These are phyloP conservation scores for Lotus japonicus DNA, from an alignment of 306 rosid species.

Conservation along the genomic window DNA sequence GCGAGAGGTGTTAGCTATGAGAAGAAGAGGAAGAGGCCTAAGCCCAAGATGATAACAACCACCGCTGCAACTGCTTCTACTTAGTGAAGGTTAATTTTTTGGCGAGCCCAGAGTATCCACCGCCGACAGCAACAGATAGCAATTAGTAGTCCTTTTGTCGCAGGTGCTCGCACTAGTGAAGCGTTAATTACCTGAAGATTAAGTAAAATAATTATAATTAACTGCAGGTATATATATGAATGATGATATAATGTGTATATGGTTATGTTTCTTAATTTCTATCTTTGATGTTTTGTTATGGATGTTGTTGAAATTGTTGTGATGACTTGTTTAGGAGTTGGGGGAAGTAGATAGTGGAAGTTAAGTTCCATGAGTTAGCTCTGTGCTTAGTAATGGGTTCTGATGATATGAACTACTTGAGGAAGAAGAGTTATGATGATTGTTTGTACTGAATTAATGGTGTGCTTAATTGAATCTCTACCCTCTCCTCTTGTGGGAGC, in stretches of 20 bases:
- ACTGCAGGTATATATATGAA: too few relatives aligned
- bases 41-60: constrained; percentile 25
- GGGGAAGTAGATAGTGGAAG: neutral
- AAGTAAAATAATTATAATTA: neutral
- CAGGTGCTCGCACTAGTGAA: too few relatives aligned
- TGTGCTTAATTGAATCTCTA: neutral
- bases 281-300: too few relatives aligned
- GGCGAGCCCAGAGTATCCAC: too few relatives aligned
- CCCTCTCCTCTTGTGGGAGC: constrained; percentile 1
- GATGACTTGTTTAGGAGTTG: neutral
- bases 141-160: too few relatives aligned
- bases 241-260: too few relatives aligned
- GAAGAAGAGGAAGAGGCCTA: constrained; percentile 86
- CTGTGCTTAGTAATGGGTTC: neutral
- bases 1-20: constrained; percentile 91
- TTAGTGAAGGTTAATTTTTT: too few relatives aligned
- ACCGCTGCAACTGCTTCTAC: neutral
- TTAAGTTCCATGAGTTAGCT: neutral
- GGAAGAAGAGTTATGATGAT: neutral
- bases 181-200: too few relatives aligned
- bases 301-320: neutral
- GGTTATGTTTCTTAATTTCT: too few relatives aligned
- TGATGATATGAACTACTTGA: neutral
- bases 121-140: too few relatives aligned
- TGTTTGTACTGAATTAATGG: neutral